These are phyloP conservation scores for Golubevia pallescens DNA, from an alignment of 1,284 basidiomycete genomes.

Conservation along the genomic window DNA sequence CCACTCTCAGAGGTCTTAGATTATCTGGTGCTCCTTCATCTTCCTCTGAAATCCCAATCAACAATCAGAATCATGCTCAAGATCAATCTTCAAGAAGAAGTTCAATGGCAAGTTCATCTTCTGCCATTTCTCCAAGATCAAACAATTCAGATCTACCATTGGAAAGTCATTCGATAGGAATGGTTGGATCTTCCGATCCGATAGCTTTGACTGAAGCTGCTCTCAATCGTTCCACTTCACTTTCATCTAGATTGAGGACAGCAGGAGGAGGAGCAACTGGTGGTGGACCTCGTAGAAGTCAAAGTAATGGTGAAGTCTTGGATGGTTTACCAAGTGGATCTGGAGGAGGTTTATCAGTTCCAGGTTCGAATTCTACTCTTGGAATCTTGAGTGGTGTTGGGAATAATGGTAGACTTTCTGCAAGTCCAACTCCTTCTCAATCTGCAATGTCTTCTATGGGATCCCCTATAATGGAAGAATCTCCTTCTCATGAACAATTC, in stretches of 20 bases:
- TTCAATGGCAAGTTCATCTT: neutral
- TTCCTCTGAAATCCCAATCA: too few relatives aligned
- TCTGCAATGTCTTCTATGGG: neutral
- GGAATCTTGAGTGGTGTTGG: neutral
- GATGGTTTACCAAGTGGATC: neutral
- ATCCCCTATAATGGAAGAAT: too few relatives aligned
- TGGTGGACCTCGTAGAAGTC: neutral
- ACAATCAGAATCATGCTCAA: too few relatives aligned
- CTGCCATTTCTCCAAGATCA: neutral
- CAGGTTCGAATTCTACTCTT: neutral
- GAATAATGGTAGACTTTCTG: neutral
- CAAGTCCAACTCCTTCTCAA: neutral
- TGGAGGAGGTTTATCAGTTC: neutral
- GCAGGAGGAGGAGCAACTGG: neutral
- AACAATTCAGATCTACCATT: neutral
- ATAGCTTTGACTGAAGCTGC: neutral
- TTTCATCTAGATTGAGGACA: neutral
- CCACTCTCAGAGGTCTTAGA: conserved; percentile 25
- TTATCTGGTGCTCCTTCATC: conserved; percentile 21
- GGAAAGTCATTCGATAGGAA: neutral
- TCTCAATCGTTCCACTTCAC: neutral
- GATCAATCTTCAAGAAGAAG: too few relatives aligned
- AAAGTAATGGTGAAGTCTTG: neutral
- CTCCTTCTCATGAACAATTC: too few relatives aligned
- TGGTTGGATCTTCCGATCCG: neutral